phyloP scores from a whole-genome alignment of 1,284 basidiomycete genomes.

The Ustilago crameri region DNA sequence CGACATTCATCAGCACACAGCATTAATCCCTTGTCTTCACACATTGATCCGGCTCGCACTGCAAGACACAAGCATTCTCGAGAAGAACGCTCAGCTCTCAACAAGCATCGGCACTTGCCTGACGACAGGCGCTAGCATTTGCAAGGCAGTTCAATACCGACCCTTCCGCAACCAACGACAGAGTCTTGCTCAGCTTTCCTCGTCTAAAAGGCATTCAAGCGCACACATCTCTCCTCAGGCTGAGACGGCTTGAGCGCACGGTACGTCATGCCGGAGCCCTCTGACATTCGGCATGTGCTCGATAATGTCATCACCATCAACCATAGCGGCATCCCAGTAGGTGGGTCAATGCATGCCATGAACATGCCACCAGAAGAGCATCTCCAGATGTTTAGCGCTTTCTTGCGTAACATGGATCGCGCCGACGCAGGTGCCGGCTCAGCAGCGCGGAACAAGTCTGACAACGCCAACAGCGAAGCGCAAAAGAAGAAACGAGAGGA shows the following conservation, averaged over 20 bases:
- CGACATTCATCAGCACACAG: neutral
- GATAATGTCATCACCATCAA: constrained; percentile 17
- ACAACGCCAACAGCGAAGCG: constrained; percentile 20
- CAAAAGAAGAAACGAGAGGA: constrained; percentile 72
- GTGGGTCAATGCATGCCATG: constrained; percentile 2
- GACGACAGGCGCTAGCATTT: no score
- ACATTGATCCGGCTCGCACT: no score
- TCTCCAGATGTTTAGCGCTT: constrained; percentile 5
- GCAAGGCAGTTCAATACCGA: no score
- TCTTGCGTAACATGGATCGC: constrained; percentile 10
- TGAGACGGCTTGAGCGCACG: neutral
- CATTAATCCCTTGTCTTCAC: no score
- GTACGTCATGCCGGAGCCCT: constrained; percentile 19
- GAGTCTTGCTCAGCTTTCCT: no score
- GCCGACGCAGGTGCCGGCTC: constrained; percentile 2
- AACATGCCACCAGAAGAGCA: neutral
- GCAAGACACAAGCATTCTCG: no score
- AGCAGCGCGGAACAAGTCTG: constrained; percentile 14
- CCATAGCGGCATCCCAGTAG: constrained; percentile 12
- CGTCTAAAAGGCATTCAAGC: no score
- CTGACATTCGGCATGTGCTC: constrained; percentile 8
- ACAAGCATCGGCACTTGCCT: no score
- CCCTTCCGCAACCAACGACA: no score
- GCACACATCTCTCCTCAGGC: neutral
- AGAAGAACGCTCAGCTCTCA: no score